Base-by-base conservation (phyloP, 192 early-diverging fungal species). In the Coemansia sp. region DNA sequence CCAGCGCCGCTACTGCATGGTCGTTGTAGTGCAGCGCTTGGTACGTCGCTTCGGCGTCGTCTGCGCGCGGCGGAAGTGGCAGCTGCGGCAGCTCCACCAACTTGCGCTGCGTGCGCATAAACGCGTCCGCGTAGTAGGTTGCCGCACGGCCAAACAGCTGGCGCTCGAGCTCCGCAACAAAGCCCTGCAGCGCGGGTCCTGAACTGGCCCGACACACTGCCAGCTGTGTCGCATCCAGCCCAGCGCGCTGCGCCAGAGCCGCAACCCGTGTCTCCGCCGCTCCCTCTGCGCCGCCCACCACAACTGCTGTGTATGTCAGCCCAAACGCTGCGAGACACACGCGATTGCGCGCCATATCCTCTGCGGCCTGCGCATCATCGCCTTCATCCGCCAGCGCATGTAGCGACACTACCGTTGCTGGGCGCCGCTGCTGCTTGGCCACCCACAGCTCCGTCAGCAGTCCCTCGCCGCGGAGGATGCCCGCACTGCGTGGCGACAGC, bases 291-390 rank as follows among this genome's bases (percentile, higher is more conserved):
- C 47, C 38, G 62, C 71, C 58, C 1, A 80, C 59, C 3, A 80
- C 54, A 10, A 80, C 72, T 1, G 65, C 71, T 18, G 62, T 62
- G 50, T 80, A 80, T 0, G 68, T 28, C 18, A 80, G 54, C 1
- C 68, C 72, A 22, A 27, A 65, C 1, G 77, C 49, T 6, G 77
- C 72, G 49, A 71, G 10, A 7, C 77, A 80, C 22, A 80, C 67
- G 31, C 77, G 72, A 49, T 70, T 74, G 62, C 77, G 77, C 55
- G 77, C 77, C 22, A 80, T 50, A 25, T 74, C 77, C 30, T 64
- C 68, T 8, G 52, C 67, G 25, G 67, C 16, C 54, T 23, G 28
- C 16, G 56, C 25, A n/a, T 76, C 68, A n/a, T 53, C 61, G 8
- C 23, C 31, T 10, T 26, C 60, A 5, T 32, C 60, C 12, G 23